Evolutionary conservation across 495 filamentous ascomycete genomes (phyloP).

Genomic region (Aspergillus sclerotioniger): DNA sequence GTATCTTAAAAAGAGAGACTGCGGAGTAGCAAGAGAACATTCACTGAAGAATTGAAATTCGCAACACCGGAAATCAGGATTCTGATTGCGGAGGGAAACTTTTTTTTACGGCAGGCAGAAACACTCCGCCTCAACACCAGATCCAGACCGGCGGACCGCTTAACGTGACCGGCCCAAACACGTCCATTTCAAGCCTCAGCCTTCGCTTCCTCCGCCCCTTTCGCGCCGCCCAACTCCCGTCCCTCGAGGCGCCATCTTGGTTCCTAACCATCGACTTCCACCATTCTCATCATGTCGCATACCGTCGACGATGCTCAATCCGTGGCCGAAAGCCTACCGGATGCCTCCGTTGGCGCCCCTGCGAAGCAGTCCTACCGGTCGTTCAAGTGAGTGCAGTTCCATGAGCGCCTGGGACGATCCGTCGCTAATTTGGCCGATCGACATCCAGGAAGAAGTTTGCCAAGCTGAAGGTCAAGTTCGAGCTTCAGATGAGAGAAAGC

Average conservation of each 20-base stretch:
- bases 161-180: conserved; percentile 1
- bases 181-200: neutral
- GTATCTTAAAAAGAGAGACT: conserved; percentile 1
- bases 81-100: conserved; percentile 1
- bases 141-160: neutral
- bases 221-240: neutral
- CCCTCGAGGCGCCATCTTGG: neutral
- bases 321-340: conserved; percentile 30
- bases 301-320: conserved; percentile 27
- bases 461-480: conserved; percentile 85
- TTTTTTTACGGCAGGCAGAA: conserved; percentile 37
- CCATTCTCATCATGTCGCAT: conserved; percentile 30
- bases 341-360: conserved; percentile 32
- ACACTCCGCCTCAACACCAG: conserved; percentile 19
- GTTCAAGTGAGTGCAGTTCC: conserved; percentile 37
- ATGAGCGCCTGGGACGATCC: neutral
- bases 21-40: neutral
- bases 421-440: conserved; percentile 27
- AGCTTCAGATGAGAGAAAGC: conserved; percentile 75
- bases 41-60: neutral
- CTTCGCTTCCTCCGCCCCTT: neutral
- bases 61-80: neutral
- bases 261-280: neutral
- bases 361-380: conserved; percentile 41
- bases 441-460: conserved; percentile 86